Base-by-base conservation (phyloP, 2,329 filamentous ascomycete species). In the Didymella glomerata region DNA sequence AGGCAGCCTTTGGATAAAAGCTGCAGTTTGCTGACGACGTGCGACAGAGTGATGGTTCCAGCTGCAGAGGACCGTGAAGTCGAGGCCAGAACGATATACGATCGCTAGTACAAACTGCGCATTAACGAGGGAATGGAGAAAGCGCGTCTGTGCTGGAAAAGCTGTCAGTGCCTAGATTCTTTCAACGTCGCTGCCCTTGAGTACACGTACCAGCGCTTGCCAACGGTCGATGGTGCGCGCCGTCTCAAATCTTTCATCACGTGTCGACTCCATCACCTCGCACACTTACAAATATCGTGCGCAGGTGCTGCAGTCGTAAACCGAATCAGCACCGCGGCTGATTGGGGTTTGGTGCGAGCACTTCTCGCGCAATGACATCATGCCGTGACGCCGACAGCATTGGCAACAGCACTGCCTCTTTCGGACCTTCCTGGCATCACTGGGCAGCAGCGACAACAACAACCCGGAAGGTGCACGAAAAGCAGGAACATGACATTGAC, bases 371-470 rank as follows among this genome's bases (percentile, higher is more conserved):
- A 30, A 50, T 59, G 56, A 59, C 50, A 52, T 59, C 56, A 59
- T 59, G 42, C 50, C 49, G 38, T 30, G 50, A 24, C 44, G 11
- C 20, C 25, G 20, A 16, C 27, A 44, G 48, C 22, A 50, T 49
- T 49, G 49, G 44, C 44, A 56, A 38, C 14, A 46, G 56, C 56
- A 54, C 56, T 46, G 56, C 56, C 56, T 54, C 50, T 32, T 20
- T 48, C 55, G 55, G 49, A 49, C 44, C 49, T 58, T 48, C 40
- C 32, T 25, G 11, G 11, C 36, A 40, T 11, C 32, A 36, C 32
- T 36, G 32, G 32, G 32, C 32, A 36, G 36, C 36, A 40, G 28
- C 50, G 16, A 20, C 40, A 42, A 49, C 46, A 40, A 50, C 20
- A 49, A 24, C 34, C 36, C 32, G 46, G 46, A 50, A 59, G 24